Percentiles rank a stretch among this genome's conserved stretches.
phyloP scores from a whole-genome alignment of 768 basidiomycete genomes.

The Rhizopogon rudus region DNA sequence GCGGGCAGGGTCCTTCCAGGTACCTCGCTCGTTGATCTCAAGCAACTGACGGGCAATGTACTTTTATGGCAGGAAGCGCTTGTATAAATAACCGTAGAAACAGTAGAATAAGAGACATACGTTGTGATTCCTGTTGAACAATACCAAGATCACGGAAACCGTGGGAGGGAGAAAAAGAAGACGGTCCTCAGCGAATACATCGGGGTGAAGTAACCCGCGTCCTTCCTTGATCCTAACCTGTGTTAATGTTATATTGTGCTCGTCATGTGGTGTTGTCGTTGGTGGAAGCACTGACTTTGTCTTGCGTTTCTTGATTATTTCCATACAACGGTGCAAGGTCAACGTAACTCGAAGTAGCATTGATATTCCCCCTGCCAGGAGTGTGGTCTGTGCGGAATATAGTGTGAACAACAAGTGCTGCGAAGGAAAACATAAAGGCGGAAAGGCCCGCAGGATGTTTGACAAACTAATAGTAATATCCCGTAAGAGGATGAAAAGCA shows the following conservation, averaged over 20 bases:
- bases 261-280: not conserved
- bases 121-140: conserved; percentile 85
- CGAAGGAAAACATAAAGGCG: conserved; percentile 76
- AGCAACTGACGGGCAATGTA: conserved; percentile 75
- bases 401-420: conserved; percentile 80
- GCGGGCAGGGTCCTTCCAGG: conserved; percentile 49
- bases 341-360: conserved; percentile 84
- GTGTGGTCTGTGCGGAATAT: conserved; percentile 79
- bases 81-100: not conserved
- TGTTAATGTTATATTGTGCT: conserved; percentile 1
- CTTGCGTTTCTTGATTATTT: conserved; percentile 54
- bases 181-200: conserved; percentile 76
- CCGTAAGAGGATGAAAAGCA: not conserved
- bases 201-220: conserved; percentile 62
- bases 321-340: conserved; percentile 85
- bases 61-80: conserved; percentile 29
- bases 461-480: conserved; percentile 44
- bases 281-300: conserved; percentile 38
- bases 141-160: conserved; percentile 61
- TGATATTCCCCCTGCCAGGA: conserved; percentile 48
- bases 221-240: conserved; percentile 50
- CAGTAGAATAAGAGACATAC: conserved; percentile 34
- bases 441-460: conserved; percentile 78
- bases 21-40: conserved; percentile 76
- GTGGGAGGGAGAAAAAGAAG: conserved; percentile 76